Evolutionary conservation across 2,329 filamentous ascomycete species (phyloP), one percentile per base, ranked within the genome.

Genomic region (Diaporthe nobilis): DNA sequence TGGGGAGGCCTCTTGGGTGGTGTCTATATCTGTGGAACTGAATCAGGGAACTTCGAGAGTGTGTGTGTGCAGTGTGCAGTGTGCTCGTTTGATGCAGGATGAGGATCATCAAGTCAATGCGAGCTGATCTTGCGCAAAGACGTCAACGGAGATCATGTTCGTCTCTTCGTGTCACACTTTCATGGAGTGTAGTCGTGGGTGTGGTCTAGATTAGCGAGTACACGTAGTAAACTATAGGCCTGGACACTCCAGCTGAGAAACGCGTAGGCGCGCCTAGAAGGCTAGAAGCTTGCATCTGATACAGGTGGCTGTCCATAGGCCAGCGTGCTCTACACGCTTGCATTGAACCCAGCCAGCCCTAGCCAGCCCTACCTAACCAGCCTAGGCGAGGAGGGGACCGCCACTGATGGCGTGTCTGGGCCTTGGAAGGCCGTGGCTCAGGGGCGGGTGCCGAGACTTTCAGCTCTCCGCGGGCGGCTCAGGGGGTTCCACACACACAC

Each of bases 361-460:
- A 68, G 31, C 44, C 63, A 51, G 63, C 63, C 63, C 63, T 67
- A 67, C 42, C 61, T 67, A 67, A n/a, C 63, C 44, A n/a, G 44
- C 63, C 63, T 51, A 37, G 63, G 63, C 28, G 12, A 25, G 63
- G 8, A 37, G 44, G n/a, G 20, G 22, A 49, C 31, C 47, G 63
- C 63, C 31, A 68, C 63, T 53, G 63, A 13, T 39, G 63, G 25
- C 44, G 31, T 67, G 63, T 51, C 63, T 67, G 12, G 57, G 42
- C 10, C 44, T 37, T 37, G 28, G 20, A 67, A 67, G 63, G 63
- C 63, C 8, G 22, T 68, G 63, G 63, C 63, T 68, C 63, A 68
- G 63, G 63, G 63, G 63, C 63, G 47, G 31, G 22, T 68, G 63
- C 63, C 63, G 31, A 68, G 63, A 68, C 22, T 67, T 67, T 68